Conservation (phyloP, 805 yeast species). For the Sugiyamaella americana region DNA sequence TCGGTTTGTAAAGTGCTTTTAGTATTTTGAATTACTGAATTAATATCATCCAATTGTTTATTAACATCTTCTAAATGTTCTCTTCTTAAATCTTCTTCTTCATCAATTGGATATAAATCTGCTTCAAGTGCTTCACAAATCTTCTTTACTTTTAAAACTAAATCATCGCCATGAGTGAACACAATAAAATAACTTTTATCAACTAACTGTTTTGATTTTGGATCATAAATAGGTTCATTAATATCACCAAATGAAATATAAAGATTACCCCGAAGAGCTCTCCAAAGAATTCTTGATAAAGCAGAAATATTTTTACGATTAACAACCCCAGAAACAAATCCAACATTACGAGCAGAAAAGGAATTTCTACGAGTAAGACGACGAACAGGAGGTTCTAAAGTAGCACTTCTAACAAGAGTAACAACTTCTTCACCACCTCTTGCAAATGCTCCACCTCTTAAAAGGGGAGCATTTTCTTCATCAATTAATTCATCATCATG, state of each 20-base stretch:
- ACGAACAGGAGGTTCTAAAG: background rate
- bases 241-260: conserved; percentile 70
- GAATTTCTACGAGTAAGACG: conserved; percentile 1
- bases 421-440: conserved; percentile 21
- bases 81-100: conserved; percentile 36
- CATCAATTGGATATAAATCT: conserved; percentile 57
- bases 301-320: conserved; percentile 61
- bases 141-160: conserved; percentile 65
- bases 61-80: conserved; percentile 38
- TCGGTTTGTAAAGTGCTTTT: conserved; percentile 69
- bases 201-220: conserved; percentile 47
- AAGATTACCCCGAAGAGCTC: conserved; percentile 88
- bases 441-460: conserved; percentile 34
- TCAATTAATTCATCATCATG: conserved; percentile 31
- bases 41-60: conserved; percentile 46
- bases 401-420: conserved; percentile 33
- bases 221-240: conserved; percentile 60
- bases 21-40: conserved; percentile 57
- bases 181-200: conserved; percentile 80
- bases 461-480: conserved; percentile 34
- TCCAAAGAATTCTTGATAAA: conserved; percentile 81
- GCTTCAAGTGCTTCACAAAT: conserved; percentile 91
- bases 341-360: conserved; percentile 29
- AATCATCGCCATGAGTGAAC: conserved; percentile 82
- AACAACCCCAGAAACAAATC: conserved; percentile 76